Evolutionary conservation across 2,329 filamentous ascomycete genomes (phyloP), one percentile per base, ranked within the genome.

Genomic region (Talaromyces amestolkiae): DNA sequence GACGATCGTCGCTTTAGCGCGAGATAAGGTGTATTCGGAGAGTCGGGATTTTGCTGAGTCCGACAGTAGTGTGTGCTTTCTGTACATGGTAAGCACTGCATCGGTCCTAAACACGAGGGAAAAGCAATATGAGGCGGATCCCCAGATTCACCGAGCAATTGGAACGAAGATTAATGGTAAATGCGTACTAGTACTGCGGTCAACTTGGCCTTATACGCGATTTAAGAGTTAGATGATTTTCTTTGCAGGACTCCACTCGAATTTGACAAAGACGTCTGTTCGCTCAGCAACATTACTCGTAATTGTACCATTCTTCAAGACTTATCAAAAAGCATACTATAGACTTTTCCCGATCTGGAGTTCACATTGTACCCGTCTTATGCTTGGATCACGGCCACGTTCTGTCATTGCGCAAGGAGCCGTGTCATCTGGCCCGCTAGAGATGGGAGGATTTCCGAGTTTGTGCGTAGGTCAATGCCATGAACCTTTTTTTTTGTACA

Each of bases 241-340:
- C 56, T 59, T 59, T 59, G 56, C 56, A 59, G 56, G 56, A 59
- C 56, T 59, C 56, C 56, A 59, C 56, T 27, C 39, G 17, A 59
- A n/a, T 33, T 39, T 45, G n/a, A 27, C 56, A 41, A 11, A 58
- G 37, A 43, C 17, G 56, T 17, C 53, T 56, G 53, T 56, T 59
- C 22, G 56, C 37, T 39, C 39, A 45, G 37, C 56, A 31, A 31
- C 56, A 59, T 45, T 33, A 45, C 56, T 43, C 35, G 19, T 58
- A 51, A 27, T 41, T 37, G 35, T 11, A 0, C 56, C 22, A 41
- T 37, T 17, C n/a, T 24, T 24, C 31, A 22, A 54, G 8, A 53
- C 53, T 56, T 10, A 33, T 56, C 53, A 10, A 19, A 56, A 56
- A 56, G n/a, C 22, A 22, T 39, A n/a, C 15, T 22, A 56, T 39